These are phyloP conservation scores for Bimuria novae-zelandiae DNA, from an alignment of 2,329 filamentous ascomycete genomes.

Conservation along the genomic window DNA sequence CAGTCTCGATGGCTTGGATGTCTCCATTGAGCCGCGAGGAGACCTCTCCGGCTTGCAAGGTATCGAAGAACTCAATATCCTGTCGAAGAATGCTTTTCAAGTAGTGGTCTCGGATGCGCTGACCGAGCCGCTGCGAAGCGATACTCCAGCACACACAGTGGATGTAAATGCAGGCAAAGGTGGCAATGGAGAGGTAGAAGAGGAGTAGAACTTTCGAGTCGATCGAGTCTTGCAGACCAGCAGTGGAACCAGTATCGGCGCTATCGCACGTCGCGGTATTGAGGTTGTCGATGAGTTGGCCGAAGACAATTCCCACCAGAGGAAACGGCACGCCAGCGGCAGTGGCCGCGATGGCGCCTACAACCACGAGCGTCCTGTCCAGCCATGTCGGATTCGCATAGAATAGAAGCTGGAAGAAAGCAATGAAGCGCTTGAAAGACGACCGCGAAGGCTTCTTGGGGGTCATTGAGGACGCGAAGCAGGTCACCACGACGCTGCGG, in stretches of 20 bases:
- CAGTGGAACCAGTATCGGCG: slow-evolving; percentile 15
- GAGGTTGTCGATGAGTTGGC: slow-evolving; percentile 65
- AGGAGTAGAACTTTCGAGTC: slow-evolving; percentile 64
- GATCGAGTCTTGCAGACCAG: slow-evolving; percentile 50
- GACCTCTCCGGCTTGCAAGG: slow-evolving; percentile 65
- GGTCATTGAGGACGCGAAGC: slow-evolving; percentile 28
- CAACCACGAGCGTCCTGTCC: slow-evolving; percentile 39
- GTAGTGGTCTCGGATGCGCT: slow-evolving; percentile 65
- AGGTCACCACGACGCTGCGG: slow-evolving; percentile 17
- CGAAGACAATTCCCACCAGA: slow-evolving; percentile 67
- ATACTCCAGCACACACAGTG: slow-evolving; percentile 69
- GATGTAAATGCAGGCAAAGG: slow-evolving; percentile 67
- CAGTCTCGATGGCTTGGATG: slow-evolving; percentile 68
- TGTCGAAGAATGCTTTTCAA: slow-evolving; percentile 63
- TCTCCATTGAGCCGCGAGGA: slow-evolving; percentile 67
- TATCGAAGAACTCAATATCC: slow-evolving; percentile 68
- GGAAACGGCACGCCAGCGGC: slow-evolving; percentile 67
- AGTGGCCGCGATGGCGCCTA: slow-evolving; percentile 54
- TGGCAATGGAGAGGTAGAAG: slow-evolving; percentile 66
- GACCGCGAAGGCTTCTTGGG: slow-evolving; percentile 32
- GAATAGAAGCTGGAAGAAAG: slow-evolving; percentile 41
- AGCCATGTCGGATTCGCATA: slow-evolving; percentile 46
- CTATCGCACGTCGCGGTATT: slow-evolving; percentile 60
- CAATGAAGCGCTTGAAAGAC: slow-evolving; percentile 36
- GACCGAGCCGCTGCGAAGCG: slow-evolving; percentile 65